Percentiles rank a stretch among this genome's conserved stretches.
These are phyloP conservation scores for Friedmanniomyces endolithicus DNA, from an alignment of 495 filamentous ascomycete species.

Conservation along the genomic window DNA sequence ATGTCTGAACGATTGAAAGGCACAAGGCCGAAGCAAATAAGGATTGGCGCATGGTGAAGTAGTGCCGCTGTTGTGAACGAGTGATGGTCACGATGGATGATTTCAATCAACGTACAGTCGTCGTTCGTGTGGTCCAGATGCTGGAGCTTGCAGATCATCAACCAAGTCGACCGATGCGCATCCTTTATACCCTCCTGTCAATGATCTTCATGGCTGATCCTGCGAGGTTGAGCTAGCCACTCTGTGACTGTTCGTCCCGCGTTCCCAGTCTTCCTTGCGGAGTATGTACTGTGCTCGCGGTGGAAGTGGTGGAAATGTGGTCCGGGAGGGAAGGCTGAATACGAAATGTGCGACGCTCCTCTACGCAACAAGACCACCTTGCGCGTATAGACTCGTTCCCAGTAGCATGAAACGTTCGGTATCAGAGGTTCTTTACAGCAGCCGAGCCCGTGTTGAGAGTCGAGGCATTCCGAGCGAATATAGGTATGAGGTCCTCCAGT, in stretches of 20 bases:
- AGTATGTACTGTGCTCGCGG: background rate
- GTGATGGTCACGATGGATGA: conserved; percentile 4
- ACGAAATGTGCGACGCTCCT: conserved; percentile 15
- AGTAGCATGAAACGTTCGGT: conserved; percentile 7
- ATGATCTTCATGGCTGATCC: background rate
- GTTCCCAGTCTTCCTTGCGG: background rate
- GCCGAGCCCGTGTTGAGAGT: conserved; percentile 8
- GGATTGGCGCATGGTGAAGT: conserved; percentile 12
- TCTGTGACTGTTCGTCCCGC: background rate
- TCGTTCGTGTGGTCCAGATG: background rate
- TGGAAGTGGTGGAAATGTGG: conserved; percentile 4
- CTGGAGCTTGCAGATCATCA: conserved; percentile 6
- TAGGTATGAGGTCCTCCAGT: conserved; percentile 12
- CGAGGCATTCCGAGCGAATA: conserved; percentile 7
- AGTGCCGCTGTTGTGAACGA: conserved; percentile 7
- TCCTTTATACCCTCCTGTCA: conserved; percentile 1
- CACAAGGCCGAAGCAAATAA: conserved; percentile 12
- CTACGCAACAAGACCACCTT: background rate
- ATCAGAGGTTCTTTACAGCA: background rate
- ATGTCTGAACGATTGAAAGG: conserved; percentile 10
- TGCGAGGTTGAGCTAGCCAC: conserved; percentile 4
- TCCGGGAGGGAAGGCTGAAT: conserved; percentile 6
- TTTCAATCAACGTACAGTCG: background rate
- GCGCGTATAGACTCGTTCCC: background rate
- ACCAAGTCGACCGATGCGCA: background rate